Evolutionary conservation across 495 filamentous ascomycete genomes (phyloP).

Genomic region (Trichoderma orchidacearum): DNA sequence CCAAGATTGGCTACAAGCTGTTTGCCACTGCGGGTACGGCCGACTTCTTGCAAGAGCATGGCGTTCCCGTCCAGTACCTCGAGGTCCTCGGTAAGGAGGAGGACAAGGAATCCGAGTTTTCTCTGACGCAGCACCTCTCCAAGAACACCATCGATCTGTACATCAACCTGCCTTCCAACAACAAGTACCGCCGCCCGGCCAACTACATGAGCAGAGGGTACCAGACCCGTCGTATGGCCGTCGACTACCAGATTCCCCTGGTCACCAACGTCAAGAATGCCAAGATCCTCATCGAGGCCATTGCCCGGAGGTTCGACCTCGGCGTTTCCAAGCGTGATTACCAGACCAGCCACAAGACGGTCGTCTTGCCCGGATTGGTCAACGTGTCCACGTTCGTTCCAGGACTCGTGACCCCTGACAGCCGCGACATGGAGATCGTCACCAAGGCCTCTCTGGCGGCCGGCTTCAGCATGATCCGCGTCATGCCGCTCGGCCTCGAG

Average conservation of each 20-base stretch:
- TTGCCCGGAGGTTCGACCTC: constrained; percentile 75
- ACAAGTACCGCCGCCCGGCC: constrained; percentile 85
- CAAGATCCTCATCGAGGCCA: constrained; percentile 90
- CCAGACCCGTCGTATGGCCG: constrained; percentile 88
- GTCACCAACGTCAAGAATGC: constrained; percentile 99
- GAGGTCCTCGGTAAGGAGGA: constrained; percentile 58
- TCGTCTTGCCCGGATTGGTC: constrained; percentile 63
- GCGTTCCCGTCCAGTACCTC: constrained; percentile 78
- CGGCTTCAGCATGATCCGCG: constrained; percentile 74
- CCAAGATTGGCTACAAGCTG: constrained; percentile 81
- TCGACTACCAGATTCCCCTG: constrained; percentile 93
- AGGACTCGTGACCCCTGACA: constrained; percentile 48
- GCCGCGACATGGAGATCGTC: constrained; percentile 54
- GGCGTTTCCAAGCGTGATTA: constrained; percentile 72
- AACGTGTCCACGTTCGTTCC: constrained; percentile 75
- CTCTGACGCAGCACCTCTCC: constrained; percentile 83
- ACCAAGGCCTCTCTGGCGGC: constrained; percentile 63
- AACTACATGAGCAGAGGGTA: constrained; percentile 99
- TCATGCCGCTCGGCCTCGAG: constrained; percentile 66
- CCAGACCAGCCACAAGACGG: constrained; percentile 72
- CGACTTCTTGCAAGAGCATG: constrained; percentile 86
- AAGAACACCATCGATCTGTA: constrained; percentile 97
- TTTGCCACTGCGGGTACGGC: constrained; percentile 94
- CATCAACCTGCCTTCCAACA: constrained; percentile 97
- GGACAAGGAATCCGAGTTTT: constrained; percentile 89